Evolutionary conservation across 495 filamentous ascomycete genomes (phyloP), one percentile per base, ranked within the genome.

Genomic region (Penicillium crystallinum): DNA sequence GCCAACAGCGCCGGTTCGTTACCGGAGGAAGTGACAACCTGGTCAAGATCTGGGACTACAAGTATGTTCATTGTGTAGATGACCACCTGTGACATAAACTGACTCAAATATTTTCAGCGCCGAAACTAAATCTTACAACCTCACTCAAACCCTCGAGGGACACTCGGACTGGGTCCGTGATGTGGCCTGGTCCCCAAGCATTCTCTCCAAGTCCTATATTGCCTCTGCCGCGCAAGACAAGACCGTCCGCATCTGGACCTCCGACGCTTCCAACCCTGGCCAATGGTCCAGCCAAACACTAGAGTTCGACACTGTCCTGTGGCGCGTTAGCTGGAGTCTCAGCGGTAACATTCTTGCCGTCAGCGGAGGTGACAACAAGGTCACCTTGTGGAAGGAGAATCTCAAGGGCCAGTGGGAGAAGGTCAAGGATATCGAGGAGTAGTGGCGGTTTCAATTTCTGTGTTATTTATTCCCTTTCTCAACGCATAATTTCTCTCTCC

Each of bases 101-200:
- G 40, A 61, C 49, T 33, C 21, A 5, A n/a, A 42, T 23, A 4
- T 27, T 12, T 48, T 2, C 46, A 82, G 80, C 57, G 52, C 72
- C 23, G 79, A 86, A 51, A 64, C 70, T 29, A 75, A 76, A 45
- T 72, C 69, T 23, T 89, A 87, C 64, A 72, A 58, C 65, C 70
- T 64, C 52, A 76, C 56, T 45, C 67, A 81, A 81, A 58, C 77
- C 85, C 60, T 79, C 41, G 68, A 76, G 53, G 93, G 93, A 57
- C 93, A 99, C 69, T 85, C 83, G 0, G 93, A 97, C 75, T 99
- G 93, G 93, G 93, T 99, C 43, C 87, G 93, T 41, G 95, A 99
- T 66, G 93, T 99, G 7, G 89, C 92, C 12, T 97, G 95, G 95
- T 87, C 86, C 39, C 93, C 93, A 6, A 95, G 89, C 48, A 87